Conservation (phyloP, 1,284 basidiomycete species). For the Jaminaea rosea region DNA sequence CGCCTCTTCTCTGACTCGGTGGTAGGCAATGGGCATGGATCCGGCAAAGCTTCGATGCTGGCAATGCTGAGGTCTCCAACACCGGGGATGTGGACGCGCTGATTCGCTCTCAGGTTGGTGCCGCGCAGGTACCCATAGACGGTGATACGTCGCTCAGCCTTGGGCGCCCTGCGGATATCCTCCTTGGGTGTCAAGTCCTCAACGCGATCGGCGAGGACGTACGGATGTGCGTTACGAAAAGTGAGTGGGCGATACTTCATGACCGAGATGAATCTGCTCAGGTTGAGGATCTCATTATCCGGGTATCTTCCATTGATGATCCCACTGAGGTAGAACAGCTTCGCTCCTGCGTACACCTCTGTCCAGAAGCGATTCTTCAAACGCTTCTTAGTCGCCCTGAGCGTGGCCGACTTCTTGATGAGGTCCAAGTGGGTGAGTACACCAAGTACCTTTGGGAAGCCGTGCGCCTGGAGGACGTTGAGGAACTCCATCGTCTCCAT, state of each 20-base stretch:
- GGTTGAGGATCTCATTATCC: constrained; percentile 89
- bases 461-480: constrained; percentile 91
- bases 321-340: constrained; percentile 94
- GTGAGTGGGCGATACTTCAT: constrained; percentile 98
- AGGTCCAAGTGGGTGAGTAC: constrained; percentile 92
- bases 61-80: constrained; percentile 73
- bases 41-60: constrained; percentile 66
- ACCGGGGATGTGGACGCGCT: constrained; percentile 82
- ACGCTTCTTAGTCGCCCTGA: constrained; percentile 84
- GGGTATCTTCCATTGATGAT: constrained; percentile 97
- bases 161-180: constrained; percentile 69
- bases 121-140: constrained; percentile 83
- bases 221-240: constrained; percentile 90
- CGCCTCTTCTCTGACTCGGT: constrained; percentile 83
- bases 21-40: constrained; percentile 91
- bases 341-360: constrained; percentile 96
- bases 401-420: constrained; percentile 79
- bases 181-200: constrained; percentile 91
- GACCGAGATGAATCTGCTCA: constrained; percentile 82
- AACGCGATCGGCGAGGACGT: constrained; percentile 88
- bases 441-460: constrained; percentile 96
- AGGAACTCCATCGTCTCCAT: constrained; percentile 99
- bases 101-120: constrained; percentile 55
- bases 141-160: constrained; percentile 80
- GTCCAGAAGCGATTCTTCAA: constrained; percentile 99